phyloP scores from a whole-genome alignment of 306 rosid species.

The Malus orientalis region DNA sequence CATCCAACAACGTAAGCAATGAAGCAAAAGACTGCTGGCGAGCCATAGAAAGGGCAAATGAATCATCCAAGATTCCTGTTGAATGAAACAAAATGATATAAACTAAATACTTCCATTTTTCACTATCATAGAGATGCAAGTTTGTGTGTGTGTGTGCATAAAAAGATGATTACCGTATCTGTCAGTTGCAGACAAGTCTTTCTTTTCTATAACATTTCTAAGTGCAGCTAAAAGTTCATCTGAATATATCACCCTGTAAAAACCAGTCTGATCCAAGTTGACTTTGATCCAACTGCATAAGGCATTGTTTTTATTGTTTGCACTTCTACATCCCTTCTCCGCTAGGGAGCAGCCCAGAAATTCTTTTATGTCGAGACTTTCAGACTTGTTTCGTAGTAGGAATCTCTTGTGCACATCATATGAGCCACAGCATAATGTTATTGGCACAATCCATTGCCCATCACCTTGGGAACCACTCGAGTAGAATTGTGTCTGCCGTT shows the following conservation, averaged over 20 bases:
- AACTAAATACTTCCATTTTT: not conserved
- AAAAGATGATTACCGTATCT: slow-evolving; percentile 4
- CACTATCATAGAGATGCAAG: not conserved
- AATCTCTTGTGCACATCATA: slow-evolving; percentile 58
- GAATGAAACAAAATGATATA: slow-evolving; percentile 15
- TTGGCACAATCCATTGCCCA: slow-evolving; percentile 84
- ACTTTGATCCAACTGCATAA: not conserved
- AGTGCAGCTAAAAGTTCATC: too few species aligned
- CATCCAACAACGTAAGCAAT: slow-evolving; percentile 67
- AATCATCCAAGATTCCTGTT: slow-evolving; percentile 83
- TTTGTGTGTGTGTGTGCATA: not conserved
- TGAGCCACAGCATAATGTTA: slow-evolving; percentile 64
- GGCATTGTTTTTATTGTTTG: not conserved
- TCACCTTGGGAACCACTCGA: slow-evolving; percentile 70
- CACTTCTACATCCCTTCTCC: not conserved
- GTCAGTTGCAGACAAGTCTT: too few species aligned
- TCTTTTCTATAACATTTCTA: too few species aligned
- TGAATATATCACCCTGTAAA: too few species aligned
- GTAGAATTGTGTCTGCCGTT: slow-evolving; percentile 67
- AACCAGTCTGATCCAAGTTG: too few species aligned
- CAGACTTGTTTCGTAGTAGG: slow-evolving; percentile 51
- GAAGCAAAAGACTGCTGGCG: slow-evolving; percentile 57
- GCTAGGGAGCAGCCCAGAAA: too few species aligned
- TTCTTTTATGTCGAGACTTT: slow-evolving; percentile 39
- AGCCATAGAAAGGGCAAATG: slow-evolving; percentile 77